These are phyloP conservation scores for Sarocladium kiliense DNA, from an alignment of 2,329 filamentous ascomycete genomes.

Conservation along the genomic window DNA sequence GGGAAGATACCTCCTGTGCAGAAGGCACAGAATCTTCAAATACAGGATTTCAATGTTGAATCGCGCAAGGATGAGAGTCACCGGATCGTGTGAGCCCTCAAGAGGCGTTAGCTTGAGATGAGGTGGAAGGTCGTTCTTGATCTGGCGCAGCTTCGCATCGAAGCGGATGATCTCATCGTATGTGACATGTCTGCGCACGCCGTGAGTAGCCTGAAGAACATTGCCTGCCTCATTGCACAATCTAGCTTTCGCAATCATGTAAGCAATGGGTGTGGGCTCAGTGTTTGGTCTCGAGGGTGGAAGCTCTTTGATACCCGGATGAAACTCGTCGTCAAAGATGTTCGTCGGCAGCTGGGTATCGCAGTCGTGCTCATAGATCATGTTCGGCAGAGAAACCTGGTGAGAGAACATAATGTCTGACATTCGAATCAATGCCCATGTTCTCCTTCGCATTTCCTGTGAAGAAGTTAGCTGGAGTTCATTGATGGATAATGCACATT, in stretches of 20 bases:
- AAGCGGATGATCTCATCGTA: conserved; percentile 63
- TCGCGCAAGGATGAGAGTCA: conserved; percentile 79
- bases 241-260: conserved; percentile 70
- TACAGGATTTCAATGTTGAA: conserved; percentile 82
- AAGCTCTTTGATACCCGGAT: conserved; percentile 60
- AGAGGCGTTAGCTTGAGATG: conserved; percentile 72
- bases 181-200: conserved; percentile 47
- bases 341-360: conserved; percentile 73
- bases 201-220: conserved; percentile 61
- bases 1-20: conserved; percentile 84
- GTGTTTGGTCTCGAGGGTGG: conserved; percentile 62
- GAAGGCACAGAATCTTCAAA: conserved; percentile 80
- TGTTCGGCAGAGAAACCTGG: conserved; percentile 60
- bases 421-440: conserved; percentile 68
- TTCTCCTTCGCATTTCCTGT: conserved; percentile 64
- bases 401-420: conserved; percentile 74
- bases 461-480: background rate
- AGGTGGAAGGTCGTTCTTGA: conserved; percentile 66
- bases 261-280: conserved; percentile 71
- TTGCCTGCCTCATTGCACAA: conserved; percentile 65
- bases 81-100: conserved; percentile 72
- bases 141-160: conserved; percentile 55
- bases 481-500: background rate
- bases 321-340: conserved; percentile 76
- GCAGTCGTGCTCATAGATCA: conserved; percentile 69